These are phyloP conservation scores for Chlamydomonas applanata DNA, from an alignment of 139 green algal species.

Conservation along the genomic window DNA sequence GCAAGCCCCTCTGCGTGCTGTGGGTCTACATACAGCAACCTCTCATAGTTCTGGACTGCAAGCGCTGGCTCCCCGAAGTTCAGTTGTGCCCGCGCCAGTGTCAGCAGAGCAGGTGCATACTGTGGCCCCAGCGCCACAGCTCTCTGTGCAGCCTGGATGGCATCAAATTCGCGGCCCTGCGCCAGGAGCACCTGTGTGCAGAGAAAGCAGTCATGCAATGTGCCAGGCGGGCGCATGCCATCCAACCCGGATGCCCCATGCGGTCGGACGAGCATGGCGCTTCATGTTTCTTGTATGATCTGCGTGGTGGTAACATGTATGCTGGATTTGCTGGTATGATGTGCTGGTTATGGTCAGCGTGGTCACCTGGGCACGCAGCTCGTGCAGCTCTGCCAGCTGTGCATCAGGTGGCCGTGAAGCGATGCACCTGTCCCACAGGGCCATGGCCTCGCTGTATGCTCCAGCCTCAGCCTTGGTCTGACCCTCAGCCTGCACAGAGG, in stretches of 20 bases:
- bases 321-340: neutral
- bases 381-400: slow-evolving; percentile 7
- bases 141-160: slow-evolving; percentile 23
- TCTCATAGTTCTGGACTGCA: neutral
- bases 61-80: slow-evolving; percentile 29
- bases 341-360: neutral
- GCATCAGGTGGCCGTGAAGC: neutral
- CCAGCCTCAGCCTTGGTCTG: neutral
- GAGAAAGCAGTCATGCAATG: neutral
- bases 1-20: too few species aligned
- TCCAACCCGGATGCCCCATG: too few species aligned
- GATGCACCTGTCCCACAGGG: neutral
- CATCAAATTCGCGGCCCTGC: slow-evolving; percentile 28
- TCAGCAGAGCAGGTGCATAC: slow-evolving; percentile 30
- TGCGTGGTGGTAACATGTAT: neutral
- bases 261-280: neutral
- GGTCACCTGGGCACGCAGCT: slow-evolving; percentile 21
- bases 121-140: slow-evolving; percentile 17
- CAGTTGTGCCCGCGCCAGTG: slow-evolving; percentile 31
- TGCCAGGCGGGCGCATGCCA: too few species aligned
- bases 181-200: slow-evolving; percentile 38
- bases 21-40: neutral
- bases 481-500: neutral
- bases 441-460: slow-evolving; percentile 1
- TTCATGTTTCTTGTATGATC: neutral